Base-by-base conservation (phyloP, 2,329 filamentous ascomycete species). In the Alternaria novae-zelandiae region DNA sequence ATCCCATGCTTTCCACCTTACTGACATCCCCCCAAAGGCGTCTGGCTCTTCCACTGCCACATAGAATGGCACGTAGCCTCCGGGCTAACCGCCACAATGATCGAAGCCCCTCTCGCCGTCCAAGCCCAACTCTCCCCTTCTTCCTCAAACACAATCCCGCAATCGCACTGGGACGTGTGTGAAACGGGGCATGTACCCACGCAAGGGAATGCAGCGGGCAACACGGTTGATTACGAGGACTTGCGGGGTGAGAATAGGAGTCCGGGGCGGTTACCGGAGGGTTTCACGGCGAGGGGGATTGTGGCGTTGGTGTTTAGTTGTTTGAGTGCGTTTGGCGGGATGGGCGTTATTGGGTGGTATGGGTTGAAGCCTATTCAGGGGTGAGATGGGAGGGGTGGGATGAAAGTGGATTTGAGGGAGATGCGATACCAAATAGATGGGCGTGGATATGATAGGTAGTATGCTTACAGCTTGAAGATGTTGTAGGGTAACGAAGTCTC, bases 221-320 rank as follows among this genome's bases (percentile, higher is more conserved):
- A 94, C 72, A 89, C 87, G 0, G 76, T 79, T 0, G 80, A 95
- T 68, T 80, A 88, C 9, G 80, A 92, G 0, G 87, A 96, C 66
- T 36, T 80, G 43, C 67, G 15, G 0, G 78, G 78, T 9, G 73
- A 91, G 76, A 90, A 89, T 59, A 79, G 74, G 36, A 83, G 85
- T 3, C 86, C 88, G 0, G 79, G 78, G 0, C 83, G 81, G 46
- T 74, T 95, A 15, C 91, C 91, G 0, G 84, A 82, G 1, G 92
- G 92, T 1, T 94, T 94, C 76, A 92, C 90, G 0, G 78, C 88
- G 0, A 85, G 86, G 36, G 93, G 92, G 8, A 91, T 91, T 46
- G 86, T 93, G 2, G 92, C 92, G 11, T 80, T 96, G 69, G 89
- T 90, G 3, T 92, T 95, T 74, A 92, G 90, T 73, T 87, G 86